Base-by-base conservation (phyloP, 257 asterid species). In the Fraxinus americana region DNA sequence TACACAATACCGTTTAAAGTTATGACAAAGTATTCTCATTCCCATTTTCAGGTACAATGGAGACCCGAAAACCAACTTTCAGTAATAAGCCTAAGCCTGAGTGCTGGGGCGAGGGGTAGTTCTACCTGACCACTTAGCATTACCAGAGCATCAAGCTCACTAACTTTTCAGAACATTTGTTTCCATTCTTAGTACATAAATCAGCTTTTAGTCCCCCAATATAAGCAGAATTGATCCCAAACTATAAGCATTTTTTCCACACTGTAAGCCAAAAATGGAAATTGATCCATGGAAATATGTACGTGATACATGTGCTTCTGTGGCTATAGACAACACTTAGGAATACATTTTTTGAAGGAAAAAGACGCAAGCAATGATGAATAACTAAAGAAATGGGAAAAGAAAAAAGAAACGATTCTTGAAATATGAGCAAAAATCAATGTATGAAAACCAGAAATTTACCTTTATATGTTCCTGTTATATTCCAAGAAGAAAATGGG, bases 401-500 rank as follows among this genome's bases (percentile, higher is more conserved):
- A 48, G 52, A 43, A 5, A 48, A 48, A 48, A 48, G 19, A 14
- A 16, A 0, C 5, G 7, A 48, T 48, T 48, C 59, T 48, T 4
- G n/a, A 48, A 16, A 14, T 14, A 48, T 48, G 7, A 48, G 21
- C 59, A 48, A 48, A 48, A 48, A 48, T 16, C 59, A 48, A 59
- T 3, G 30, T 21, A n/a, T 7, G 1, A n/a, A 32, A 21, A 2
- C 32, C 67, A 59, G 67, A 59, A 59, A 82, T 89, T 79, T 70
- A 93, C 99, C 99, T 93, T 96, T 89, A 80, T 93, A 96, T 41
- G 99, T 93, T 76, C 99, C 99, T 41, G 98, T 89, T 82, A 96
- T 90, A 82, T 96, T 96, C 97, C 98, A 96, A 25, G 97, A 87
- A 77, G 97, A 90, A 88, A 88, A 95, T 48, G 97, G 96, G 23